Evolutionary conservation across 805 yeast genomes (phyloP).

Genomic region (Barnettozyma vustinii): DNA sequence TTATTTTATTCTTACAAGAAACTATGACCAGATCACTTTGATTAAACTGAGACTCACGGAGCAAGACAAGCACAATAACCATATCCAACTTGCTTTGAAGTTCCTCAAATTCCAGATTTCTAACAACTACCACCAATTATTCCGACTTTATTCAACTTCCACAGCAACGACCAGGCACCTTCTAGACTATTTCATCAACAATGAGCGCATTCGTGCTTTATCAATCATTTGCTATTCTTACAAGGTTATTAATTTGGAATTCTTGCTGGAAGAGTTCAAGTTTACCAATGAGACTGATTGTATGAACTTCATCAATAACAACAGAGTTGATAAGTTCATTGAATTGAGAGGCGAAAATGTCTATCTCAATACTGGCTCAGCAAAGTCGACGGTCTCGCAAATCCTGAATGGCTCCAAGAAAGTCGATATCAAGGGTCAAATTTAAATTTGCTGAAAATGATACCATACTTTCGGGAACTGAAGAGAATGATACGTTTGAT

Average conservation of each 20-base stretch:
- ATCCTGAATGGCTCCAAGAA: conserved; percentile 39
- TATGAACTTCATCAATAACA: conserved; percentile 35
- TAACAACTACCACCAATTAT: conserved; percentile 50
- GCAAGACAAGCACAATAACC: conserved; percentile 18
- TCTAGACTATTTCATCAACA: conserved; percentile 47
- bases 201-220: conserved; percentile 54
- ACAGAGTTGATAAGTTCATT: conserved; percentile 32
- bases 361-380: conserved; percentile 32
- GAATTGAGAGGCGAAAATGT: conserved; percentile 29
- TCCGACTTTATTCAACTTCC: conserved; percentile 36
- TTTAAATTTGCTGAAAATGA: conserved; percentile 26
- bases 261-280: conserved; percentile 33
- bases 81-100: conserved; percentile 24
- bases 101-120: conserved; percentile 29
- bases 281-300: conserved; percentile 37
- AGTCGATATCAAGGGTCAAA: conserved; percentile 90
- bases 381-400: conserved; percentile 30
- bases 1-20: conserved; percentile 70
- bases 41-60: conserved; percentile 40
- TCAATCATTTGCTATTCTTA: conserved; percentile 53
- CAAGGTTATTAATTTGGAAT: conserved; percentile 38
- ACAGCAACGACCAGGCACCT: conserved; percentile 40
- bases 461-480: background rate
- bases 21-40: conserved; percentile 32
- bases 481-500: background rate